These are phyloP conservation scores for Bremia lactucae DNA, from an alignment of 352 stramenopile genomes.

Conservation along the genomic window DNA sequence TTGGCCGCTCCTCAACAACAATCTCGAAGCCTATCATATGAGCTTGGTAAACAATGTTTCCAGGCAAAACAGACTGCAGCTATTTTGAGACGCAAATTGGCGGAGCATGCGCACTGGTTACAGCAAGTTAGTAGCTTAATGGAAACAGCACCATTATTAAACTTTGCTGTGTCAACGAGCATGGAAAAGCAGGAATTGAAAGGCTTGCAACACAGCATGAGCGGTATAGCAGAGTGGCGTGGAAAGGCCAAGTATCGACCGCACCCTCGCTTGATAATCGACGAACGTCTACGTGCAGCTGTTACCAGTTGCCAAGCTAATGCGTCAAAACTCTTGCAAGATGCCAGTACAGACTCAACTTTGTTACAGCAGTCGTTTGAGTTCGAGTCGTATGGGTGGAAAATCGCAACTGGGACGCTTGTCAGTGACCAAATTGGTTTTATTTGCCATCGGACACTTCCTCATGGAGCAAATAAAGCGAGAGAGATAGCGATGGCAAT, in stretches of 20 bases:
- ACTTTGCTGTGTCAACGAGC: constrained; percentile 11
- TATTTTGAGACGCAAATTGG: constrained; percentile 36
- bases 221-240: constrained; percentile 22
- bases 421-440: constrained; percentile 36
- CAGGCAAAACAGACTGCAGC: constrained; percentile 26
- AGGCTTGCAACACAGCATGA: constrained; percentile 1
- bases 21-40: background rate
- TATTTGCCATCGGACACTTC: constrained; percentile 27
- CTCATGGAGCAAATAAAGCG: constrained; percentile 1
- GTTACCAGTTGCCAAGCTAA: constrained; percentile 24
- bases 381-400: constrained; percentile 38
- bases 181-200: background rate
- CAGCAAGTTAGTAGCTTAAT: constrained; percentile 37
- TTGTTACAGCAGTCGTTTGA: constrained; percentile 24
- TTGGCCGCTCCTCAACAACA: constrained; percentile 6
- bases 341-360: background rate
- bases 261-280: constrained; percentile 24
- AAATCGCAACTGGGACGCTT: constrained; percentile 27
- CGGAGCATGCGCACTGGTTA: constrained; percentile 39
- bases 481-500: constrained; percentile 32
- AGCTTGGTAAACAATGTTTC: constrained; percentile 17
- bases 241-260: constrained; percentile 3
- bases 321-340: constrained; percentile 26
- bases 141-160: constrained; percentile 36
- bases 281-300: constrained; percentile 18